Conservation (phyloP, 306 rosid genomes). For the Alnus glutinosa region DNA sequence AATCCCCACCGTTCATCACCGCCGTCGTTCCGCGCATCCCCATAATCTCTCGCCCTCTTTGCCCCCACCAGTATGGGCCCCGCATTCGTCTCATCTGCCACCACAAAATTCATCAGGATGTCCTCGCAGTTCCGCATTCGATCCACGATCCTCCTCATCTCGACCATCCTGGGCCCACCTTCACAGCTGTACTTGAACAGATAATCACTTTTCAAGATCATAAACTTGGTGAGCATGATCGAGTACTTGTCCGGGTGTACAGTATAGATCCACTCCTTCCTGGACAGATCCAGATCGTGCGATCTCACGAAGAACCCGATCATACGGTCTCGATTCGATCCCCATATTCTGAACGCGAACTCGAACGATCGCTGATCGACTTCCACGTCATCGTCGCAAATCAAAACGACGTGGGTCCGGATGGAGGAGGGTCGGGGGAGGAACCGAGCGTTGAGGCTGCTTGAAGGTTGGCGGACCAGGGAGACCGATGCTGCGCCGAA, state of each 20-base stretch:
- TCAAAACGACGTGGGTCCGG: conserved; percentile 58
- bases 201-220: conserved; percentile 53
- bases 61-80: conserved; percentile 80
- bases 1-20: conserved; percentile 29
- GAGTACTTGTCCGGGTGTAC: conserved; percentile 80
- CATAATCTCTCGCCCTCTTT: conserved; percentile 65
- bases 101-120: conserved; percentile 76
- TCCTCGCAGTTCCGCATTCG: conserved; percentile 75
- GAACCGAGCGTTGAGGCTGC: conserved; percentile 75
- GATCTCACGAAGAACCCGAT: conserved; percentile 80
- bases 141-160: conserved; percentile 59
- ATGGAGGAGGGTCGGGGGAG: conserved; percentile 55
- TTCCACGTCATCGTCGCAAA: conserved; percentile 86
- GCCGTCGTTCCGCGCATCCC: conserved; percentile 66
- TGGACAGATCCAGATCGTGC: conserved; percentile 64
- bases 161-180: conserved; percentile 49
- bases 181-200: conserved; percentile 58
- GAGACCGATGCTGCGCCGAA: conserved; percentile 43
- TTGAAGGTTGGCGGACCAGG: conserved; percentile 47
- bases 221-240: conserved; percentile 75
- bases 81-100: conserved; percentile 48
- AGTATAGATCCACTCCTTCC: conserved; percentile 78
- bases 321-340: conserved; percentile 41
- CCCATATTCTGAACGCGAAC: conserved; percentile 70
- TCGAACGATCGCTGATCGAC: conserved; percentile 55